phyloP scores from a whole-genome alignment of 139 green algal species.

The Nannochloris sp. region DNA sequence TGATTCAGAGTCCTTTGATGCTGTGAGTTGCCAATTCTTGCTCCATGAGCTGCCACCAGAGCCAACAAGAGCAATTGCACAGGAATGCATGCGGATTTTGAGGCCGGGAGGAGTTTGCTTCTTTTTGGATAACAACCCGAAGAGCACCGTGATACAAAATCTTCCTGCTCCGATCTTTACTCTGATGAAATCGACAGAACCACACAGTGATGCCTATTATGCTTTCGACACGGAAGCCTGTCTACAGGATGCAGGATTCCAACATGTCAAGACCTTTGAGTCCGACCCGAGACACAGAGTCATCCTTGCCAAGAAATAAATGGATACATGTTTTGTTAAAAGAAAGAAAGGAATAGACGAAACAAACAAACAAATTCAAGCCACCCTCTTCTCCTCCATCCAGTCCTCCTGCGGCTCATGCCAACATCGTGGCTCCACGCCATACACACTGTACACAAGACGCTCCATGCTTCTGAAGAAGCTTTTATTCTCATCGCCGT shows the following conservation, averaged over 20 bases:
- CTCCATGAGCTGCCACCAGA: slow-evolving; percentile 71
- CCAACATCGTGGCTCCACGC: slow-evolving; percentile 89
- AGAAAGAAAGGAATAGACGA: background rate
- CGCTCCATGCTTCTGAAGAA: slow-evolving; percentile 44
- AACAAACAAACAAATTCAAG: slow-evolving; percentile 3
- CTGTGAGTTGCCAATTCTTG: slow-evolving; percentile 69
- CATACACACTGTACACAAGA: slow-evolving; percentile 46
- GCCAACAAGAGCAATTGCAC: slow-evolving; percentile 16
- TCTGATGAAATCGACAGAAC: slow-evolving; percentile 82
- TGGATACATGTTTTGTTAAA: background rate
- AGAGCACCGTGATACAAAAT: slow-evolving; percentile 67
- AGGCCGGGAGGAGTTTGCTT: slow-evolving; percentile 54
- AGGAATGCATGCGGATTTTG: slow-evolving; percentile 60
- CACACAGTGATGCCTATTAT: slow-evolving; percentile 64
- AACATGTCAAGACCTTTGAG: slow-evolving; percentile 51
- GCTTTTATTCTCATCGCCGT: slow-evolving; percentile 5
- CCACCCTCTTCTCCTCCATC: slow-evolving; percentile 13
- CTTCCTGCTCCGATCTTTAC: slow-evolving; percentile 71
- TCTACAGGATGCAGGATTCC: slow-evolving; percentile 49
- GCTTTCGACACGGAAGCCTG: slow-evolving; percentile 51
- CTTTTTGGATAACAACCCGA: slow-evolving; percentile 75
- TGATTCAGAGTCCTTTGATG: slow-evolving; percentile 50
- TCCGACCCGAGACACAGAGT: slow-evolving; percentile 68
- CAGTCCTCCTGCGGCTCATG: slow-evolving; percentile 30
- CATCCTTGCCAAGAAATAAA: slow-evolving; percentile 34